These are phyloP conservation scores for Amoeboaphelidium occidentale DNA, from an alignment of 371 early-diverging fungal genomes.

Conservation along the genomic window DNA sequence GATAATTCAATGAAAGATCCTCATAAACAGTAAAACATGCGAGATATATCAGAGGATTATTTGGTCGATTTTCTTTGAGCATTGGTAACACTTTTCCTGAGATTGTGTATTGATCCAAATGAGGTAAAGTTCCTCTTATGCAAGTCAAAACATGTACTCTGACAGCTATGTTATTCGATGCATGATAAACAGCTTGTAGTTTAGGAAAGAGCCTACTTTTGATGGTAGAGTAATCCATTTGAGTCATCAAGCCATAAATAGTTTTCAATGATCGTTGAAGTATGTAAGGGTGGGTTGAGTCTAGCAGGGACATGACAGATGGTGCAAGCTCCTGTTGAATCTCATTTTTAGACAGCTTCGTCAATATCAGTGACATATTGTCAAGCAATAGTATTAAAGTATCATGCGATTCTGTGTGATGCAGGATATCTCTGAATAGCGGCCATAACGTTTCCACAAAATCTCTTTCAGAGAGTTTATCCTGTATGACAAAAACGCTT, in stretches of 20 bases:
- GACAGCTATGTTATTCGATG: slow-evolving; percentile 37
- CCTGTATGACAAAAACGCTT: slow-evolving; percentile 35
- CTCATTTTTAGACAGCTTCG: slow-evolving; percentile 36
- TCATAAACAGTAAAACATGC: slow-evolving; percentile 55
- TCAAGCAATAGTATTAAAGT: slow-evolving; percentile 35
- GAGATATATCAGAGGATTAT: slow-evolving; percentile 14
- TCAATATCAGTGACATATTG: slow-evolving; percentile 27
- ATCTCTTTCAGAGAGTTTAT: slow-evolving; percentile 29
- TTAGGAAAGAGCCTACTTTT: slow-evolving; percentile 43
- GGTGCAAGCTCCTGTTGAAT: not conserved
- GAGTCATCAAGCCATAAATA: slow-evolving; percentile 29
- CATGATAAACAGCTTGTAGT: slow-evolving; percentile 36
- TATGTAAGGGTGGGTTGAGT: slow-evolving; percentile 33
- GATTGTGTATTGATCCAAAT: slow-evolving; percentile 22
- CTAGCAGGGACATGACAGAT: slow-evolving; percentile 47
- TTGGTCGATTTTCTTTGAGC: slow-evolving; percentile 32
- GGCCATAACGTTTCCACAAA: slow-evolving; percentile 34
- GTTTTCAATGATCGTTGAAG: slow-evolving; percentile 50
- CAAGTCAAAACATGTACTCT: slow-evolving; percentile 48
- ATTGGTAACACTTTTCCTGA: slow-evolving; percentile 42
- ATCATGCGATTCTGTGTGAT: slow-evolving; percentile 29
- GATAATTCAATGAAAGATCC: slow-evolving; percentile 36
- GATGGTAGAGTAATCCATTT: slow-evolving; percentile 38
- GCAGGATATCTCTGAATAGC: slow-evolving; percentile 31
- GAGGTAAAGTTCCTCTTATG: slow-evolving; percentile 39